Base-by-base conservation (phyloP, 768 basidiomycete genomes). In the Boletus pseudopeckii region DNA sequence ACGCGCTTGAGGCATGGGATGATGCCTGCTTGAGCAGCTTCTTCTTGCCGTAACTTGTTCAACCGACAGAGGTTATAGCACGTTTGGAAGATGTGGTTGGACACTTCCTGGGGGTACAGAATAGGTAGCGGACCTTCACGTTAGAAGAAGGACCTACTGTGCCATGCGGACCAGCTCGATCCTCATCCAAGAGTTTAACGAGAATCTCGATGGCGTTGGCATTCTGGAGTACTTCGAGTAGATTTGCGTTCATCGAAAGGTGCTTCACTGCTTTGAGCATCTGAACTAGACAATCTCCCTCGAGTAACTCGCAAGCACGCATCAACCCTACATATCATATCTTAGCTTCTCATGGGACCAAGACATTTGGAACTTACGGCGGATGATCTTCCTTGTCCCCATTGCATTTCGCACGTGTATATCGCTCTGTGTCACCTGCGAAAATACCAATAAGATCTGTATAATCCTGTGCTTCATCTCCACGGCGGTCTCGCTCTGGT, bases 191-290 rank as follows among this genome's bases (percentile, higher is more conserved):
- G 14, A 96, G 83, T 24, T 80, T 81, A 37, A 94, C 85, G n/a
- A 99, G 77, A 43, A 92, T 86, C 66, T 97, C 93, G 51, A 98
- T 86, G 2, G 91, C 87, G 60, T 98, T 97, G 17, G 95, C 93
- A 56, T 98, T 97, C 71, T 98, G 96, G 9, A 99, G 77, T 0
- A 95, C 90, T 58, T 98, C 95, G 24, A 97, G 83, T 24, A 97
- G 72, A 4, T 84, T 88, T 2, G 93, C 79, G 57, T 88, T 93
- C 86, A 98, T 99, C 15, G 94, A 95, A 5, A 98, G 77, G 67
- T 98, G 95, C 65, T 98, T 98, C 65, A 98, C 84, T 3, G 94
- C 92, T 73, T 97, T 97, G 59, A 98, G 80, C 77, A 94, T 84
- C 30, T 86, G 81, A 2, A 94, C 89, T 13, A 98, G 80, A 59